Conservation (phyloP, 2,329 filamentous ascomycete genomes). For the Penicillium sp. region DNA sequence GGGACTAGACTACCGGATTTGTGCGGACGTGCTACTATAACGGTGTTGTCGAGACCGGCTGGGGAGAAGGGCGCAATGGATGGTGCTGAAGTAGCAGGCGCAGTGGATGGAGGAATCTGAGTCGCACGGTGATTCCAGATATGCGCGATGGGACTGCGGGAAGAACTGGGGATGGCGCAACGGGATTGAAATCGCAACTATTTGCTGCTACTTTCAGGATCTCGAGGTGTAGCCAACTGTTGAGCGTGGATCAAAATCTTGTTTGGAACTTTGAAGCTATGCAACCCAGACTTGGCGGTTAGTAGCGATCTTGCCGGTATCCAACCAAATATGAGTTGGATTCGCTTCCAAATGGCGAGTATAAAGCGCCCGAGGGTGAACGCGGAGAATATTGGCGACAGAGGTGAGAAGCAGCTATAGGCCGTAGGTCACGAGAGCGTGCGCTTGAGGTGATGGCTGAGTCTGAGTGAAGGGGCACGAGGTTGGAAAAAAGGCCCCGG, state of each 20-base stretch:
- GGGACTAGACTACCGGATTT: not conserved
- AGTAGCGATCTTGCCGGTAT: no score
- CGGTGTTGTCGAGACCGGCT: not conserved
- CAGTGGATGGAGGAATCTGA: not conserved
- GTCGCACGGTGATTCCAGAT: conserved; percentile 1
- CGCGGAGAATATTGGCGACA: no score
- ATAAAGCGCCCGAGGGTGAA: no score
- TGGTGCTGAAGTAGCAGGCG: not conserved
- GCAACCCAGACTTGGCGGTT: no score
- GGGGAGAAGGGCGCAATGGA: conserved; percentile 2
- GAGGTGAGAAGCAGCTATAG: no score
- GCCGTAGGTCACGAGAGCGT: no score
- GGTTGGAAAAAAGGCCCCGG: no score
- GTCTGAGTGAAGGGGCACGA: no score
- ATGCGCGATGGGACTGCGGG: not conserved
- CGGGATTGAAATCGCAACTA: conserved; percentile 1
- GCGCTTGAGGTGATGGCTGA: no score
- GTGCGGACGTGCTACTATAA: not conserved
- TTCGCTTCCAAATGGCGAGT: no score
- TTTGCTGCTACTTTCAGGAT: conserved; percentile 2
- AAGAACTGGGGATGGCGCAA: conserved; percentile 2
- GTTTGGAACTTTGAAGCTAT: no score
- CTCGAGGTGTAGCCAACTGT: not conserved
- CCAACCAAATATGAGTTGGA: no score
- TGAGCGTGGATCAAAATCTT: not conserved